Evolutionary conservation across 225 moss, liverwort and hornwort genomes (phyloP), one percentile per base, ranked within the genome.

Genomic region (Polytrichum commune): DNA sequence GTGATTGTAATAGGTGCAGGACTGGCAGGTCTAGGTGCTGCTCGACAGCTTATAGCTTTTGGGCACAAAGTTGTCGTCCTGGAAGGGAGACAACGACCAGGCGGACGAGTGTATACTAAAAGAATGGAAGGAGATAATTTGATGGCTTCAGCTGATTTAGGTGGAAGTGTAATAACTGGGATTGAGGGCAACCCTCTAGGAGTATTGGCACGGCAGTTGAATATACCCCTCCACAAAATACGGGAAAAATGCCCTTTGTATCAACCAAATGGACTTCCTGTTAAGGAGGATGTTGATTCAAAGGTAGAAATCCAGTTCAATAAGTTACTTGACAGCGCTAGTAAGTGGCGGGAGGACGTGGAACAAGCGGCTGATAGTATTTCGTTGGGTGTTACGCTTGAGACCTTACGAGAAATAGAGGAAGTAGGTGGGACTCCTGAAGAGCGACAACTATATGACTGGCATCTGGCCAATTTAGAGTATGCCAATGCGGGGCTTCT

Each of bases 401-500:
- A 85, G 66, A 80, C 76, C 29, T 69, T 85, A 60, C 16, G 78
- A 27, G 69, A 75, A 56, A 53, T 73, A 7, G 68, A 74, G 53
- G 71, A 69, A 30, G 69, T 83, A 24, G 80, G 73, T 20, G 76
- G 69, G 53, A 80, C 60, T 28, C 56, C 10, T 25, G 69, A 75
- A 72, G 88, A 88, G 70, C 63, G 71, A 64, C 72, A 88, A 66
- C 33, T 88, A 46, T 80, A 71, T 70, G 67, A 88, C 69, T 85
- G 85, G 85, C 88, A 88, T 69, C 62, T 81, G 56, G 78, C 85
- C 19, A 88, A 85, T 72, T 63, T 88, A 7, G 85, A 88, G 5
- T 88, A 85, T 67, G 82, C 78, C 54, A 88, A 85, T 67, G 85
- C 83, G 8, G 74, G 73, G 19, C 78, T 88, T 19, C 76, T 85